These are phyloP conservation scores for Fusarium sp. DNA, from an alignment of 2,329 filamentous ascomycete genomes.

Conservation along the genomic window DNA sequence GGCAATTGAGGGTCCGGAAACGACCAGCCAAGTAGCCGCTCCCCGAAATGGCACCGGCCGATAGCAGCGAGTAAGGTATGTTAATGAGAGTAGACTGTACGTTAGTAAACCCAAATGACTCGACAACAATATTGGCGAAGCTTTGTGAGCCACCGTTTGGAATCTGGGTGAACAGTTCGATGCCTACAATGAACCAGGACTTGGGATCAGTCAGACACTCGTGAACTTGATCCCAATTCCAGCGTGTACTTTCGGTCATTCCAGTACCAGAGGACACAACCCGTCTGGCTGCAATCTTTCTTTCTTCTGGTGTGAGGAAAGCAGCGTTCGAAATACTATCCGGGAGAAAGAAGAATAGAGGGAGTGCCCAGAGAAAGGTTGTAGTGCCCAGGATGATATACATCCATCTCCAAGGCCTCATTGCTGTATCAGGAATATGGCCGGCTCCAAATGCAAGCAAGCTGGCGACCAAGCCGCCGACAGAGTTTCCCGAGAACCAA, in stretches of 20 bases:
- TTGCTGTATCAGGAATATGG: constrained; percentile 54
- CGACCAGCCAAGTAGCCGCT: constrained; percentile 61
- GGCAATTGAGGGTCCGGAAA: constrained; percentile 60
- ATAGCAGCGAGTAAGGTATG: constrained; percentile 65
- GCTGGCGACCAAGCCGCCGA: constrained; percentile 58
- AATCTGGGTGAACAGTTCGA: constrained; percentile 64
- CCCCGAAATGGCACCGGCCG: constrained; percentile 57
- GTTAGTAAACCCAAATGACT: constrained; percentile 63
- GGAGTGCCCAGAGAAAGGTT: constrained; percentile 62
- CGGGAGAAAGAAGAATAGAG: constrained; percentile 59
- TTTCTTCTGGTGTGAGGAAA: constrained; percentile 66
- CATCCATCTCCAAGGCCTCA: constrained; percentile 66
- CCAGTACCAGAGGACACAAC: constrained; percentile 62
- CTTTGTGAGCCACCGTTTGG: constrained; percentile 70
- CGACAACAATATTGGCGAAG: constrained; percentile 66
- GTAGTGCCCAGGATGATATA: constrained; percentile 62
- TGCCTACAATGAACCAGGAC: constrained; percentile 65
- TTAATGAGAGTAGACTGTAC: constrained; percentile 65
- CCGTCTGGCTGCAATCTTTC: constrained; percentile 56
- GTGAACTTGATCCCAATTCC: constrained; percentile 59
- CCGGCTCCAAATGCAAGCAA: constrained; percentile 65
- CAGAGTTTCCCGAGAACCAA: constrained; percentile 64
- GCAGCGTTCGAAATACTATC: constrained; percentile 62
- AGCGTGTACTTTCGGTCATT: constrained; percentile 57
- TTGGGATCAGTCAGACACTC: constrained; percentile 67